These are phyloP conservation scores for Plasmodium vivax DNA, from an alignment of 169 alveolate genomes.

Conservation along the genomic window DNA sequence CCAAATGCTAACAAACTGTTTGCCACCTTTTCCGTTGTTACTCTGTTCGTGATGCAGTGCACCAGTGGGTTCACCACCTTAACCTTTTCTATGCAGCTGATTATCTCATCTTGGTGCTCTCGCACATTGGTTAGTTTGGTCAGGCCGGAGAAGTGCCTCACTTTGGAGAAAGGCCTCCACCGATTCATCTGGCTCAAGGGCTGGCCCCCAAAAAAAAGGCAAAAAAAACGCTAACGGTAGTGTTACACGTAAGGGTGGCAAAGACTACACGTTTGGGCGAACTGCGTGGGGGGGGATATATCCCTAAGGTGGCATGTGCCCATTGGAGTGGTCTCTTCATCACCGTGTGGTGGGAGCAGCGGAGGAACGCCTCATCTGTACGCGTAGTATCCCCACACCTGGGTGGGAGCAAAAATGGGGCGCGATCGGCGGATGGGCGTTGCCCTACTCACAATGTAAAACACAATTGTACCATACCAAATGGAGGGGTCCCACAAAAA, in stretches of 20 bases:
- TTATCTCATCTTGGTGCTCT: constrained; percentile 66
- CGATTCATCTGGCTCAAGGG: constrained; percentile 5
- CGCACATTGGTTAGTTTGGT: constrained; percentile 23
- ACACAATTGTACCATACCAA: not conserved
- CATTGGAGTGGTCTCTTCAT: not conserved
- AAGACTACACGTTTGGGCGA: not conserved
- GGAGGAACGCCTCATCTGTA: not conserved
- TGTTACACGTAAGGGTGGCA: not conserved
- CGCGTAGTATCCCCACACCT: not conserved
- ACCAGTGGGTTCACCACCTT: constrained; percentile 33
- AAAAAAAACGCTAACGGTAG: not conserved
- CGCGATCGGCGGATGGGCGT: not conserved
- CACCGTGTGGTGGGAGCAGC: not conserved
- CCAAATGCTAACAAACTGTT: constrained; percentile 70
- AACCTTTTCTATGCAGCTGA: constrained; percentile 41
- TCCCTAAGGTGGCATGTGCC: not conserved
- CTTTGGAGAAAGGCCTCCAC: not conserved
- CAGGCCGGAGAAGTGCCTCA: constrained; percentile 18
- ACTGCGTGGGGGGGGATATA: not conserved
- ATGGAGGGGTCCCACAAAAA: not conserved
- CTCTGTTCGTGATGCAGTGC: constrained; percentile 65
- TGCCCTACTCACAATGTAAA: not conserved
- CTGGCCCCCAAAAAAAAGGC: not conserved
- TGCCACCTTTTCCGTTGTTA: constrained; percentile 70
- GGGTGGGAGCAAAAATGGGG: not conserved